A percentile compares a stretch with the other conserved stretches of the same genome.
Conservation (phyloP, 2,329 filamentous ascomycete genomes). For the Aureobasidium uvarum region DNA sequence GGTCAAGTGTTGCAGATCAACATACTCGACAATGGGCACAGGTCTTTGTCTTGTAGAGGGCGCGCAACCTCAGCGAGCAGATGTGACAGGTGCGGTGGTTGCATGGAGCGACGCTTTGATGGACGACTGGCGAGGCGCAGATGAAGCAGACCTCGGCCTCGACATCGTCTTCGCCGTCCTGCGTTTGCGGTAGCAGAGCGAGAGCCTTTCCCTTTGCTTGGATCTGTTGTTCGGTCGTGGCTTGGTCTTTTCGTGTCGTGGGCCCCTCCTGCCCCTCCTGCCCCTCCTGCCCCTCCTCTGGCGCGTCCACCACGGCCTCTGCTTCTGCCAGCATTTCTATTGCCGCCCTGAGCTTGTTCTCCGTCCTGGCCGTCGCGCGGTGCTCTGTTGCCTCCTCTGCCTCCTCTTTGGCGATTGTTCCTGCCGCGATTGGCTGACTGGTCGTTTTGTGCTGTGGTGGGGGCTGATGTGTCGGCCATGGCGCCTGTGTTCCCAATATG, state of each 20-base stretch:
- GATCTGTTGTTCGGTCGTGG: constrained; percentile 30
- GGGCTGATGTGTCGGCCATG: constrained; percentile 27
- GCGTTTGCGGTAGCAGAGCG: neutral
- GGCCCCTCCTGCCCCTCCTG: constrained; percentile 36
- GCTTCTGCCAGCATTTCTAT: constrained; percentile 33
- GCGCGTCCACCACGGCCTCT: constrained; percentile 43
- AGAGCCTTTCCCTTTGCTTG: constrained; percentile 20
- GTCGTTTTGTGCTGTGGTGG: constrained; percentile 1
- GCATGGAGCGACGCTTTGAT: constrained; percentile 86
- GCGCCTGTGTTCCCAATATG: neutral
- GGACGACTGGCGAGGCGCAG: constrained; percentile 84
- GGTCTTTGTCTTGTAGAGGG: constrained; percentile 92
- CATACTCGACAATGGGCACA: constrained; percentile 92
- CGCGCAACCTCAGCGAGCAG: constrained; percentile 84
- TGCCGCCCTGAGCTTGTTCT: constrained; percentile 34
- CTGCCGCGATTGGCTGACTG: constrained; percentile 30
- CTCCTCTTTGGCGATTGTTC: constrained; percentile 39
- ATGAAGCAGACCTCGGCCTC: constrained; percentile 89
- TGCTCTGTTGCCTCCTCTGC: constrained; percentile 40
- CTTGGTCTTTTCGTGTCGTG: constrained; percentile 31
- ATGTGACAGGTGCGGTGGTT: constrained; percentile 98
- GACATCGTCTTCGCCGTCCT: constrained; percentile 33
- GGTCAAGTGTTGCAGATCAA: constrained; percentile 33
- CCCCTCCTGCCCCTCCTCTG: constrained; percentile 34
- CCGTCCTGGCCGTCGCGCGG: constrained; percentile 29